Percentiles rank a stretch among this genome's conserved stretches.
phyloP scores from a whole-genome alignment of 306 rosid species.

The Begonia loranthoides region DNA sequence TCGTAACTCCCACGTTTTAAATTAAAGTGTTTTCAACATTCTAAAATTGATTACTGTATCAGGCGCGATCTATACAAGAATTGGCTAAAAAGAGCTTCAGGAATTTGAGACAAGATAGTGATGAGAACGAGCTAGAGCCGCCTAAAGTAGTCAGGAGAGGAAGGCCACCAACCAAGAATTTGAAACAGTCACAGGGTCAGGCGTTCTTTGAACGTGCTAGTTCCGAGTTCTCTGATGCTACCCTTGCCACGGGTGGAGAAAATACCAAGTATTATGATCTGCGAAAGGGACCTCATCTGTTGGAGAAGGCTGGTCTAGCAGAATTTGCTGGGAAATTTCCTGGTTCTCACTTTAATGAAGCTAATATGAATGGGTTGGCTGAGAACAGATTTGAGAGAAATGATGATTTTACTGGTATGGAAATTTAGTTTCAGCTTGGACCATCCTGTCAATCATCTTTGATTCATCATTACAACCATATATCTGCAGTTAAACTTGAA shows the following conservation, averaged over 20 bases:
- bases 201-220: conserved; percentile 31
- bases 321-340: conserved; percentile 31
- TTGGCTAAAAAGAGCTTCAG: conserved; percentile 47
- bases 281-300: conserved; percentile 29
- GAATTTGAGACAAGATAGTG: conserved; percentile 59
- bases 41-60: conserved; percentile 4
- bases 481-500: background rate
- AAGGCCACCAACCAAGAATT: conserved; percentile 54
- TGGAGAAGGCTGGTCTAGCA: conserved; percentile 26
- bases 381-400: conserved; percentile 33
- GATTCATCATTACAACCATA: too few relatives aligned
- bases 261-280: conserved; percentile 21
- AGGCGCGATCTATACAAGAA: conserved; percentile 63
- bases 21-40: background rate
- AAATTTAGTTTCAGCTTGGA: background rate
- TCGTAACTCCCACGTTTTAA: background rate
- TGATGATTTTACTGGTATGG: conserved; percentile 42
- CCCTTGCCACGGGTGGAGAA: conserved; percentile 40
- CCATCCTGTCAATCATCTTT: too few relatives aligned
- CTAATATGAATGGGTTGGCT: conserved; percentile 20
- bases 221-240: conserved; percentile 34
- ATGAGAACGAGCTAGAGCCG: conserved; percentile 33
- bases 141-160: conserved; percentile 51
- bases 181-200: conserved; percentile 29
- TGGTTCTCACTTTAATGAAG: conserved; percentile 29